Percentiles rank a stretch among this genome's conserved stretches.
These are phyloP conservation scores for Neonectria punicea DNA, from an alignment of 2,329 filamentous ascomycete species.

Conservation along the genomic window DNA sequence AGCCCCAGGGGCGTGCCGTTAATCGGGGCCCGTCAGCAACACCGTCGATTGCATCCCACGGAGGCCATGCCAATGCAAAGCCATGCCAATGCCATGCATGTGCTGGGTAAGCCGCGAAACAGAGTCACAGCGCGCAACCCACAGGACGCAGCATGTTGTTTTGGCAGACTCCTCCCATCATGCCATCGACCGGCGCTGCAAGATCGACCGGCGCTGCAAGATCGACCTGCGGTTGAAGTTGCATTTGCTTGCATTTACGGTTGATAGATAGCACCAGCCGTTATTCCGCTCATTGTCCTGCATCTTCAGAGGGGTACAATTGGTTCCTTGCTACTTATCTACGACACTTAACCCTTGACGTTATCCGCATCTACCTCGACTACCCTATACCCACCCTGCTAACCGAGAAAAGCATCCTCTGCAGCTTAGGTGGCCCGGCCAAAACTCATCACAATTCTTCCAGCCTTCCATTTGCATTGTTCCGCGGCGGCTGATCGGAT, in stretches of 20 bases:
- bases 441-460: slow-evolving; percentile 8
- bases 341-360: slow-evolving; percentile 24
- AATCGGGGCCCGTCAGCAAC: slow-evolving; percentile 10
- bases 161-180: neutral
- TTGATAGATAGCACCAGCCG: neutral
- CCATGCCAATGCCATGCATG: slow-evolving; percentile 19
- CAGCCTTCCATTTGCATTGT: neutral
- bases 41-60: slow-evolving; percentile 13
- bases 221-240: slow-evolving; percentile 23
- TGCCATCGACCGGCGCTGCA: neutral
- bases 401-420: slow-evolving; percentile 4
- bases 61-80: neutral
- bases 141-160: neutral
- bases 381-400: slow-evolving; percentile 33
- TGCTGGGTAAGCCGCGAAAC: slow-evolving; percentile 16
- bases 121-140: slow-evolving; percentile 7
- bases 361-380: neutral
- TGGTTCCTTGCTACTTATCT: slow-evolving; percentile 5
- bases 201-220: slow-evolving; percentile 15
- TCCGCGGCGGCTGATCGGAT: slow-evolving; percentile 2
- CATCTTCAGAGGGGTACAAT: slow-evolving; percentile 20
- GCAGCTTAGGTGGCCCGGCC: slow-evolving; percentile 17
- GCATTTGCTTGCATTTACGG: neutral
- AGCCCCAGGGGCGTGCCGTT: slow-evolving; percentile 32
- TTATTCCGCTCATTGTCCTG: slow-evolving; percentile 20